Base-by-base conservation (phyloP, 345 rosid genomes). In the Diplotaxis tenuifolia region DNA sequence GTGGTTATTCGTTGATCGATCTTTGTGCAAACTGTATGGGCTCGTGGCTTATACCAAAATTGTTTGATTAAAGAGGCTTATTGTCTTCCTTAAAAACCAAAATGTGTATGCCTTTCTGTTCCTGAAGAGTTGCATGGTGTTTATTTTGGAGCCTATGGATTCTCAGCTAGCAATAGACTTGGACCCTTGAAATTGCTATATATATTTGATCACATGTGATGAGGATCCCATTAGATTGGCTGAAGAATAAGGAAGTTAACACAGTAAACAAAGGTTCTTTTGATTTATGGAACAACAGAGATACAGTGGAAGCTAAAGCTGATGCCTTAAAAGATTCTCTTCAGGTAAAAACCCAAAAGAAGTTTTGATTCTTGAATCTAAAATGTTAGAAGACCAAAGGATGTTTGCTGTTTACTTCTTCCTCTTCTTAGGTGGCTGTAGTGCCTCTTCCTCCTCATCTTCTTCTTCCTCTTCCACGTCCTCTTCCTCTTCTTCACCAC, bases 341-440 rank as follows among this genome's bases (percentile, higher is more conserved):
- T 65, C 62, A 25, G 71, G 72, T 76, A 58, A 29, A 38, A 62
- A 49, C 23, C 57, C 65, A 42, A 34, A 65, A 57, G 66, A 75
- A 32, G 64, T 75, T 68, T 62, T 15, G 57, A 50, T 62, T 27
- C 54, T 68, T 27, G 47, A 75, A 53, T 61, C 74, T 70, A 76
- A 68, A 70, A 63, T 57, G 75, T 69, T 62, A 56, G 45, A 21
- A 32, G 67, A 57, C 47, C 14, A 49, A 31, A 54, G 42, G n/a
- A 0, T 8, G 29, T 47, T 16, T 7, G 31, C 16, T 65, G 25
- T 69, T 87, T 81, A 91, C 95, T 91, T 91, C 97, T 89, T 90
- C 82, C 96, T 91, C 85, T 91, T 91, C 86, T 91, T 91, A 4
- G 97, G 97, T 2, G 97, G 97, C 84, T 89, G 97, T 23, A 89